Conservation (phyloP, 352 stramenopile genomes). For the Saprolegnia parasitica region DNA sequence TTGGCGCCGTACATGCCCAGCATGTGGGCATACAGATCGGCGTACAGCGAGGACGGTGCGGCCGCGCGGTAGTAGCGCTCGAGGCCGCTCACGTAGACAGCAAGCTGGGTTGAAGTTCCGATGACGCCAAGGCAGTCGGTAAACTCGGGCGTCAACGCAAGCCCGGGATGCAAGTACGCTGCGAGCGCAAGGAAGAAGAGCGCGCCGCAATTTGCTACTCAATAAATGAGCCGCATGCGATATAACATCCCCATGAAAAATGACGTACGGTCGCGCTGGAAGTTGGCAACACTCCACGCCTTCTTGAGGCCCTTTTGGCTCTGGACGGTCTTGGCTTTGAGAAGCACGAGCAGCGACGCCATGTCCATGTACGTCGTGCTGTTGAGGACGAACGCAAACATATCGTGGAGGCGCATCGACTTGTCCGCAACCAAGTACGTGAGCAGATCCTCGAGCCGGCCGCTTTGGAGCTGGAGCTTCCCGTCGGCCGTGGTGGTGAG, state of each 20-base stretch:
- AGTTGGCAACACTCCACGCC: slow-evolving; percentile 25
- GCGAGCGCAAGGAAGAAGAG: slow-evolving; percentile 11
- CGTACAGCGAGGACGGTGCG: slow-evolving; percentile 2
- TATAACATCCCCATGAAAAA: background rate
- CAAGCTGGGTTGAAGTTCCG: background rate
- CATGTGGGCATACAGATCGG: slow-evolving; percentile 26
- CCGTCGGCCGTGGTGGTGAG: slow-evolving; percentile 28
- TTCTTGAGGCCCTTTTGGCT: slow-evolving; percentile 17
- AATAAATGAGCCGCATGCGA: background rate
- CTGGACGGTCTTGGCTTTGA: slow-evolving; percentile 13
- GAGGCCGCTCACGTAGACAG: background rate
- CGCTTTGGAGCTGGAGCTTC: slow-evolving; percentile 19
- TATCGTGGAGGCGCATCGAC: slow-evolving; percentile 18
- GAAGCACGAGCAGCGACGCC: background rate
- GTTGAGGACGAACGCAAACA: slow-evolving; percentile 26
- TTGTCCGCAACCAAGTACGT: slow-evolving; percentile 25
- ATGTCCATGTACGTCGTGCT: slow-evolving; percentile 24
- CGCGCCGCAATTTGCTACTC: slow-evolving; percentile 10
- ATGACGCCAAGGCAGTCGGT: background rate
- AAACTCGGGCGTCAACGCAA: background rate
- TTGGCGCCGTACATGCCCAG: slow-evolving; percentile 22
- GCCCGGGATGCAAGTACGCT: slow-evolving; percentile 9
- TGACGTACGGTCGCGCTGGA: slow-evolving; percentile 21
- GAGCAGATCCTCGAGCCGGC: slow-evolving; percentile 25
- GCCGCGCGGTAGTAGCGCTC: slow-evolving; percentile 3